Conservation (phyloP, 768 basidiomycete species). For the Kwoniella shandongensis region DNA sequence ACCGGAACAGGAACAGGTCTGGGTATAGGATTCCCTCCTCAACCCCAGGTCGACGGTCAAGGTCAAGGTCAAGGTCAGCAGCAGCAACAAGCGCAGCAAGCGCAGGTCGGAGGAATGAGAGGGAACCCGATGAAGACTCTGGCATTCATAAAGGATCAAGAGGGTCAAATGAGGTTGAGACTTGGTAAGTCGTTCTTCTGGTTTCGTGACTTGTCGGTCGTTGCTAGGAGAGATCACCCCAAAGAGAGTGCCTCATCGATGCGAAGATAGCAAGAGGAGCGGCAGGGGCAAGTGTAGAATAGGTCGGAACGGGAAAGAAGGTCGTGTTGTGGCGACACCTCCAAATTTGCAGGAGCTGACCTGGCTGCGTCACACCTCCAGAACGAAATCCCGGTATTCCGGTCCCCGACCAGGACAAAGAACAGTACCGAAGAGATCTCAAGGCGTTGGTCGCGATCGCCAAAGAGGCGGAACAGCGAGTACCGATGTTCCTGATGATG, state of each 20-base stretch:
- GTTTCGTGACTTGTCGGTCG: neutral
- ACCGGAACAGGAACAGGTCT: slow-evolving; percentile 3
- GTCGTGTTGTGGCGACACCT: no score
- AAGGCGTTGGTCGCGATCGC: slow-evolving; percentile 15
- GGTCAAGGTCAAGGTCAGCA: slow-evolving; percentile 7
- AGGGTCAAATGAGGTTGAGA: slow-evolving; percentile 2
- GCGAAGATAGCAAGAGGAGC: no score
- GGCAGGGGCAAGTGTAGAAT: no score
- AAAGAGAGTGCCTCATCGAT: no score
- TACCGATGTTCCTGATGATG: slow-evolving; percentile 30
- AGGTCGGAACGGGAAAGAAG: no score
- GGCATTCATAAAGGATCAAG: slow-evolving; percentile 16
- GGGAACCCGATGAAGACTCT: slow-evolving; percentile 14
- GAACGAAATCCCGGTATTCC: slow-evolving; percentile 9
- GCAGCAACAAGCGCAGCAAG: neutral
- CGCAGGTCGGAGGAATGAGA: slow-evolving; percentile 1
- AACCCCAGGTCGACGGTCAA: neutral
- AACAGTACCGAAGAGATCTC: slow-evolving; percentile 19
- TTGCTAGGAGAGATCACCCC: no score
- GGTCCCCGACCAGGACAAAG: slow-evolving; percentile 5
- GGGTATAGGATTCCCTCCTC: slow-evolving; percentile 4
- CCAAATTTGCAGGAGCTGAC: no score
- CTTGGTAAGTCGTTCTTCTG: slow-evolving; percentile 4
- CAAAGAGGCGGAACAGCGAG: slow-evolving; percentile 24
- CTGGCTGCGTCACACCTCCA: no score